These are phyloP conservation scores for Hanseniaspora taiwanica DNA, from an alignment of 805 yeast genomes.

Conservation along the genomic window DNA sequence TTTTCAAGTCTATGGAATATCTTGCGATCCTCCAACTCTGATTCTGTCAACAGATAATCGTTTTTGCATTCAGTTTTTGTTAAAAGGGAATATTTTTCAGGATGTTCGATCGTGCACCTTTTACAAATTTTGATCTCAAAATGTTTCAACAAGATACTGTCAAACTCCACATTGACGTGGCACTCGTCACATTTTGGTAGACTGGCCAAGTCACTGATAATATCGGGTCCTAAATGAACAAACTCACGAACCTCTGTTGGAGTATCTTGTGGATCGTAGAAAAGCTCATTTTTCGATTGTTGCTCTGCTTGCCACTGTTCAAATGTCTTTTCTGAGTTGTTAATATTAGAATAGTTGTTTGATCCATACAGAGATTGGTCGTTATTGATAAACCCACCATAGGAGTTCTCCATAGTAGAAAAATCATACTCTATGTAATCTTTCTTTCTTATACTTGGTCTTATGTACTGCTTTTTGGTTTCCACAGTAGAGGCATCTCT, in stretches of 20 bases:
- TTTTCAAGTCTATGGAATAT: conserved; percentile 70
- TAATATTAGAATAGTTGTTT: conserved; percentile 18
- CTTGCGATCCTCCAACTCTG: conserved; percentile 63
- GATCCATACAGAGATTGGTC: conserved; percentile 23
- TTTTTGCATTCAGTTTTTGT: conserved; percentile 93
- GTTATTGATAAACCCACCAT: conserved; percentile 65
- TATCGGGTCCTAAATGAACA: neutral
- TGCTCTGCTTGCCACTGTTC: conserved; percentile 49
- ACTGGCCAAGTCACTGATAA: conserved; percentile 8
- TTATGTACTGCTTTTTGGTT: neutral
- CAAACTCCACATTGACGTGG: conserved; percentile 57
- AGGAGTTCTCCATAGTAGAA: conserved; percentile 76
- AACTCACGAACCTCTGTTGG: neutral
- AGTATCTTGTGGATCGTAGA: neutral
- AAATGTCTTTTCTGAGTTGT: conserved; percentile 26
- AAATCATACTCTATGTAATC: conserved; percentile 80
- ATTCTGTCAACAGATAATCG: conserved; percentile 87
- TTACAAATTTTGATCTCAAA: conserved; percentile 71
- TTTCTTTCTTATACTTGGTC: conserved; percentile 38
- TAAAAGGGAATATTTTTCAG: conserved; percentile 79
- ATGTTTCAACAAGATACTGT: conserved; percentile 52
- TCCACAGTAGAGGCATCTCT: conserved; percentile 8
- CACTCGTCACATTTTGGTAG: conserved; percentile 74
- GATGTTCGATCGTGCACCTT: conserved; percentile 53
- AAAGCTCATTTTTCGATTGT: conserved; percentile 12